phyloP scores from a whole-genome alignment of 1,139 yeast genomes.

The Pichia sp. region DNA sequence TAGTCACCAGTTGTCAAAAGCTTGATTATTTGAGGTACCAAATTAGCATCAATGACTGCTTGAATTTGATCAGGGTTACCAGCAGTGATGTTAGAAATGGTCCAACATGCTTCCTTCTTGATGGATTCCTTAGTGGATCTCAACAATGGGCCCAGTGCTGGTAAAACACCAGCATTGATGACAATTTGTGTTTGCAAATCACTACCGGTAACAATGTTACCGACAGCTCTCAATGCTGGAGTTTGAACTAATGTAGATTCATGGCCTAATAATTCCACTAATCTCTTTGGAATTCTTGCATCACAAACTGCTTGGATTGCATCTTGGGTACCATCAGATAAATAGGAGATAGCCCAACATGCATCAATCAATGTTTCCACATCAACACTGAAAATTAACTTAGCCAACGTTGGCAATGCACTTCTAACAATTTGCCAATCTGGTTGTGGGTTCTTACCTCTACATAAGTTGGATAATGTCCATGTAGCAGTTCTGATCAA shows the following conservation, averaged over 20 bases:
- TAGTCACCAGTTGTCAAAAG: constrained; percentile 79
- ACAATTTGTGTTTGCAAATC: constrained; percentile 94
- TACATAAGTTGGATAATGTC: constrained; percentile 93
- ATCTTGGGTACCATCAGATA: constrained; percentile 87
- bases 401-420: constrained; percentile 89
- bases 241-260: constrained; percentile 86
- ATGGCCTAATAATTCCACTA: constrained; percentile 83
- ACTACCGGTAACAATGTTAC: constrained; percentile 96
- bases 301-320: constrained; percentile 97
- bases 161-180: constrained; percentile 86
- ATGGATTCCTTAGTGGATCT: constrained; percentile 85
- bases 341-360: constrained; percentile 96
- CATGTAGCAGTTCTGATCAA: constrained; percentile 95
- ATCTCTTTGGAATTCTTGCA: constrained; percentile 89
- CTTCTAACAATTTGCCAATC: constrained; percentile 83
- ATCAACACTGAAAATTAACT: constrained; percentile 83
- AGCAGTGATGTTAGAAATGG: constrained; percentile 94
- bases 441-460: constrained; percentile 96
- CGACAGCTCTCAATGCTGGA: constrained; percentile 95
- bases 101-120: constrained; percentile 98
- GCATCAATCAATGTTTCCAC: constrained; percentile 94
- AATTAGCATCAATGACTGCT: constrained; percentile 90
- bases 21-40: constrained; percentile 88
- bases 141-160: constrained; percentile 75
- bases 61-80: constrained; percentile 95